Evolutionary conservation across 371 early-diverging fungal genomes (phyloP).

Genomic region (Mortierella sp.): DNA sequence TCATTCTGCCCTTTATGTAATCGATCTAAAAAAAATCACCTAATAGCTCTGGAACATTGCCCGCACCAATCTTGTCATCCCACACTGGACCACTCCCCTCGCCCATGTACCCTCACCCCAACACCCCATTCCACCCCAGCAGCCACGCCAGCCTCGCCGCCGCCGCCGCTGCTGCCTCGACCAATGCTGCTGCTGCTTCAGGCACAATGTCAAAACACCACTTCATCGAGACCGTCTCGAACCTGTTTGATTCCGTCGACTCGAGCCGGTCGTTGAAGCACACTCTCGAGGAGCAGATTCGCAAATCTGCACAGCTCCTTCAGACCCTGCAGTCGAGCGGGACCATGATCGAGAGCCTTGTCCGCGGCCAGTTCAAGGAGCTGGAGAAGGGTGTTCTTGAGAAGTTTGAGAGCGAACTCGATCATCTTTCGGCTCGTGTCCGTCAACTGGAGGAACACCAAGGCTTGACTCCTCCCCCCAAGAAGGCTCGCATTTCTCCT

Average conservation of each 20-base stretch:
- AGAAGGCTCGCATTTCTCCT: slow-evolving; percentile 17
- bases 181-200: slow-evolving; percentile 3
- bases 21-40: slow-evolving; percentile 4
- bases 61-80: slow-evolving; percentile 54
- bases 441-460: slow-evolving; percentile 42
- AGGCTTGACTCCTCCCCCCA: slow-evolving; percentile 44
- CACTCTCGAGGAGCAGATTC: slow-evolving; percentile 83
- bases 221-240: slow-evolving; percentile 71
- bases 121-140: slow-evolving; percentile 49
- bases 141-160: slow-evolving; percentile 31
- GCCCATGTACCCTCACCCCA: slow-evolving; percentile 43
- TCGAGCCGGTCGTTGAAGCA: slow-evolving; percentile 68
- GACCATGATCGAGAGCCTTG: slow-evolving; percentile 82
- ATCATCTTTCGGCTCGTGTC: slow-evolving; percentile 38
- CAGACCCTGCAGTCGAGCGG: slow-evolving; percentile 82
- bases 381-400: slow-evolving; percentile 72
- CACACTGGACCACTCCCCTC: slow-evolving; percentile 55
- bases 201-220: slow-evolving; percentile 59
- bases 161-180: slow-evolving; percentile 52
- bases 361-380: slow-evolving; percentile 81
- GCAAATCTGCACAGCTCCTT: slow-evolving; percentile 79
- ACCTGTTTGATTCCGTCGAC: slow-evolving; percentile 72
- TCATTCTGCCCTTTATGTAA: neutral
- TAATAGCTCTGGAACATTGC: slow-evolving; percentile 47
- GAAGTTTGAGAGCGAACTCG: slow-evolving; percentile 47